phyloP scores from a whole-genome alignment of 345 rosid species.

The Turnera subulata region DNA sequence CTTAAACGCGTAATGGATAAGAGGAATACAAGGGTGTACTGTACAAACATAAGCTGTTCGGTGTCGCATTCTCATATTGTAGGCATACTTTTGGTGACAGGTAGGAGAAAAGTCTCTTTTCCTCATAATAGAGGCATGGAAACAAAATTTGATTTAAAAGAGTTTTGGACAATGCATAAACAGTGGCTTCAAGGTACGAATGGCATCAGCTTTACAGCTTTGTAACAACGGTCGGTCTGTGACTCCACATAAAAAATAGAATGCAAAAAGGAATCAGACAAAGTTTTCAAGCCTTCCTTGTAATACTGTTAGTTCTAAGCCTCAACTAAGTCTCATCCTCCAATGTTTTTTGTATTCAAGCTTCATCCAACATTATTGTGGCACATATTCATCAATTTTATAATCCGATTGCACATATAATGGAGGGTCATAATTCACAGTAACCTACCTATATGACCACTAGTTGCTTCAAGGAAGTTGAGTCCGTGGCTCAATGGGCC shows the following conservation, averaged over 20 bases:
- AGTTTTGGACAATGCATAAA: background rate
- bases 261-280: conserved; percentile 6
- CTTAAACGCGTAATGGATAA: conserved; percentile 3
- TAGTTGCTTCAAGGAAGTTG: conserved; percentile 22
- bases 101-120: conserved; percentile 2
- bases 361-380: conserved; percentile 13
- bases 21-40: background rate
- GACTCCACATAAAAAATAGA: background rate
- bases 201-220: conserved; percentile 26
- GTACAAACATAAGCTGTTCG: no score
- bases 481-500: conserved; percentile 66
- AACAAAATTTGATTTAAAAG: background rate
- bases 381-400: conserved; percentile 18
- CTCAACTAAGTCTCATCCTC: conserved; percentile 8
- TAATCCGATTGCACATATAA: conserved; percentile 35
- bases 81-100: background rate
- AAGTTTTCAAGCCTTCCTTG: conserved; percentile 5
- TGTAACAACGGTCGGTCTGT: no score
- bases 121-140: no score
- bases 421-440: conserved; percentile 36
- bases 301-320: background rate
- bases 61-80: no score
- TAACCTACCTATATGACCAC: conserved; percentile 43
- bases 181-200: conserved; percentile 10
- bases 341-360: no score